Base-by-base conservation (phyloP, 257 asterid species). In the Solanum ossicruentum region DNA sequence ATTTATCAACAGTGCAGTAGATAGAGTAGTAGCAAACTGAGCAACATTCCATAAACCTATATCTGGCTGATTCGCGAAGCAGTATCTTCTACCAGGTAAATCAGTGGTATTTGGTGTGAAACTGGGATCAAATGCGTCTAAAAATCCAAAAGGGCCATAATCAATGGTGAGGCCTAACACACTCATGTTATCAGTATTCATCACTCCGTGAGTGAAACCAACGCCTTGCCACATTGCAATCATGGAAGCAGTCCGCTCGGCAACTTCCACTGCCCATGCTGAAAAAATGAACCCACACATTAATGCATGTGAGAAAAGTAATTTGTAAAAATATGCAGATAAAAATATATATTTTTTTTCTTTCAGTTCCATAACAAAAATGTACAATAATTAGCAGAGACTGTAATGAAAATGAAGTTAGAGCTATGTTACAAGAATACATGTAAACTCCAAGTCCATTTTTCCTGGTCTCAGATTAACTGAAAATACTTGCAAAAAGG, bases 101-200 rank as follows among this genome's bases (percentile, higher is more conserved):
- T 97, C 99, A 57, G 99, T 97, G 61, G 99, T 97, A 87, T 97
- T 97, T 87, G 99, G 99, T n/a, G 99, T 97, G 90, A 72, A 97
- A 88, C 96, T 92, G 73, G 99, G 99, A 89, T 97, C 99, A 90
- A 95, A 97, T 43, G 98, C 99, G 39, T 97, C 99, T 90, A 97
- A 89, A 91, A 97, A 97, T 72, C 99, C 99, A 66, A 93, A 97
- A 82, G 99, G 99, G 61, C 99, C 99, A 87, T 95, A 97, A 88
- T 97, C 99, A 57, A 97, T 95, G 81, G 99, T 95, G 81, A 94
- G 97, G 21, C 99, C 98, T 83, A 97, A 86, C 57, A 94, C 93
- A 75, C 99, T 97, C 99, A 97, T 97, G 91, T 97, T 97, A 88
- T 97, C 99, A 15, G 99, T 97, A 87, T 97, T 97, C 86, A 97